Evolutionary conservation across 495 filamentous ascomycete species (phyloP), one percentile per base, ranked within the genome.

Genomic region (Darksidea phi): DNA sequence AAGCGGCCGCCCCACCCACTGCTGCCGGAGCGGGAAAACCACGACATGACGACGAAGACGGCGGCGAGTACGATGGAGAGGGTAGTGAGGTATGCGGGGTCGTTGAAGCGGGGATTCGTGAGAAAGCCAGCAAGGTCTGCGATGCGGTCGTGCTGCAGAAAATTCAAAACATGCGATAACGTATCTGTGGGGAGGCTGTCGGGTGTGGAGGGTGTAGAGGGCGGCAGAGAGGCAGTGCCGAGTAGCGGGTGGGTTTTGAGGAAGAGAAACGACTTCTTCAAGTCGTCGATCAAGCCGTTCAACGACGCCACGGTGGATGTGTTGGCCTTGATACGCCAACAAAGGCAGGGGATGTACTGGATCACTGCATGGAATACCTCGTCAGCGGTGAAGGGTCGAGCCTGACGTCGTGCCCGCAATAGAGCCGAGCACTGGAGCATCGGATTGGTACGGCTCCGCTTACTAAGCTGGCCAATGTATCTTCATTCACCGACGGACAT

Each of bases 21-120:
- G n/a, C 55, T 48, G 20, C 36, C 42, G 36, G 81, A 72, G 71
- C 81, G 84, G 64, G 80, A 80, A 72, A 82, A 82, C 74, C 86
- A 84, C 59, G 79, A 82, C 86, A 89, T 87, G 61, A 72, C 78
- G 64, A 75, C 70, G 69, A 84, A 71, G 34, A 85, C 73, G 42
- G 87, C 46, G 49, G 79, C 75, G 50, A 83, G 77, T 63, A 77
- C 67, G 59, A 82, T 63, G 57, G 76, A 73, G 57, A 77, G 75
- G 50, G 76, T 45, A 38, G 53, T 64, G 18, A 68, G 50, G 57
- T 63, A 56, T 15, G 53, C 25, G 56, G 66, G 51, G 52, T 68
- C 56, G 66, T 57, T 47, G 56, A 63, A 47, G 47, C 53, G 65
- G 17, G 63, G 63, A 24, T 61, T 61, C 0, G 50, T 38, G 36